Base-by-base conservation (phyloP, 2,329 filamentous ascomycete genomes). In the Neurospora sp. region DNA sequence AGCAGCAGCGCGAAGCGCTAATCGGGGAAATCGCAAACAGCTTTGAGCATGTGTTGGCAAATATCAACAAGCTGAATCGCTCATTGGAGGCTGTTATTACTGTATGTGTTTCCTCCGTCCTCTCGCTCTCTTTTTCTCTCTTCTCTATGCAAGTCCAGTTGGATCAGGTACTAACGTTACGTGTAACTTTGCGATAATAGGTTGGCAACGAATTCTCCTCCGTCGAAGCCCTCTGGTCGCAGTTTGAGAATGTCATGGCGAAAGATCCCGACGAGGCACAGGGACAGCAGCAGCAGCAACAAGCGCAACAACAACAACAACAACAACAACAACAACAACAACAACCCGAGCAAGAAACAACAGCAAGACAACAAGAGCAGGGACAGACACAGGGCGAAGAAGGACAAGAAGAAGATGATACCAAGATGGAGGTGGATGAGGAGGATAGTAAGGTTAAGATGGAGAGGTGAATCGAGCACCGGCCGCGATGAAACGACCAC, bases 151-250 rank as follows among this genome's bases (percentile, higher is more conserved):
- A 43, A 43, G 17, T 43, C 17, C 41, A 43, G 41, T 43, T 43
- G 40, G 39, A 41, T 28, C 3, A 28, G 28, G 28, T 41, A 41
- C 40, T 41, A 41, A 41, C 6, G 17, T 41, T n/a, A 41, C 17
- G 17, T n/a, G 12, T 28, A 28, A 39, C 38, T 39, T 40, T 40
- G 12, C 39, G 17, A 41, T 41, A 38, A 66, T 40, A 92, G 89
- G 90, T 99, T 68, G 96, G 96, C 43, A 97, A 97, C 80, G 96
- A 99, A 77, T 97, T 99, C 81, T 90, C 92, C n/a, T 94, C 93
- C 4, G 96, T 99, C 62, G 96, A 99, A 80, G 93, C 93, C 38
- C 86, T 99, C 17, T 99, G 96, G 96, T 96, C 92, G 46, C 93
- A 97, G 77, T 98, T 99, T 77, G 96, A 99, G 82, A 92, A 90